Percentiles rank a stretch among this genome's conserved stretches.
These are phyloP conservation scores for Kwoniella mangroviensis DNA, from an alignment of 768 basidiomycete species.

Conservation along the genomic window DNA sequence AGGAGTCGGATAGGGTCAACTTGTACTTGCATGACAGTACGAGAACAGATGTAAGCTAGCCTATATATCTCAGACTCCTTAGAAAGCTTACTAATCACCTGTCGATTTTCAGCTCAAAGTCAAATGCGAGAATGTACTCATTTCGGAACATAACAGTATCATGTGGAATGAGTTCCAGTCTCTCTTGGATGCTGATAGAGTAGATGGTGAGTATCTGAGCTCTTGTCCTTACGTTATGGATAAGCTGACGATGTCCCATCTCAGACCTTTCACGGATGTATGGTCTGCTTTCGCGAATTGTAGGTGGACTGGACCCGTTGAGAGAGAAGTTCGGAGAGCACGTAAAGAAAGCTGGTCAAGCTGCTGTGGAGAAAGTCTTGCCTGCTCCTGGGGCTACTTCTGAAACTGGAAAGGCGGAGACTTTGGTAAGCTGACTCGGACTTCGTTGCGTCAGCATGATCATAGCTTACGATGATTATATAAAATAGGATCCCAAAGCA, in stretches of 20 bases:
- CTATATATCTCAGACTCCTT: background rate
- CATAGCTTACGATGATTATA: constrained; percentile 15
- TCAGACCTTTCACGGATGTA: constrained; percentile 92
- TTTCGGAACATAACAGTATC: constrained; percentile 77
- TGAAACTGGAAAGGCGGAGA: constrained; percentile 64
- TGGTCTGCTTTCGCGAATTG: constrained; percentile 83
- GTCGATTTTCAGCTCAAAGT: constrained; percentile 55
- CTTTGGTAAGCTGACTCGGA: constrained; percentile 60
- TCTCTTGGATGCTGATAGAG: constrained; percentile 78
- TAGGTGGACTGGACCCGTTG: constrained; percentile 85
- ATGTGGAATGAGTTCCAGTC: constrained; percentile 94
- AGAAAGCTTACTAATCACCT: background rate
- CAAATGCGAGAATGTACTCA: constrained; percentile 85
- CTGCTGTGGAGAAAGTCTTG: constrained; percentile 74
- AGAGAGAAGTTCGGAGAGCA: constrained; percentile 92
- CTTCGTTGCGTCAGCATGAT: background rate
- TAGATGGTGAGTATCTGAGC: constrained; percentile 63
- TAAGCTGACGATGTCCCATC: constrained; percentile 6
- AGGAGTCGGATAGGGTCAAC: constrained; percentile 95
- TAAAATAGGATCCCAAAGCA: constrained; percentile 74
- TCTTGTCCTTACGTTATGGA: background rate
- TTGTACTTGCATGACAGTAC: constrained; percentile 89
- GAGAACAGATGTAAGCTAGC: constrained; percentile 66
- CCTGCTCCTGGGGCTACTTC: constrained; percentile 50
- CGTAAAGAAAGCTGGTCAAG: constrained; percentile 86